Conservation (phyloP, 129 eudicot genomes). For the Oenanthe sinensis region DNA sequence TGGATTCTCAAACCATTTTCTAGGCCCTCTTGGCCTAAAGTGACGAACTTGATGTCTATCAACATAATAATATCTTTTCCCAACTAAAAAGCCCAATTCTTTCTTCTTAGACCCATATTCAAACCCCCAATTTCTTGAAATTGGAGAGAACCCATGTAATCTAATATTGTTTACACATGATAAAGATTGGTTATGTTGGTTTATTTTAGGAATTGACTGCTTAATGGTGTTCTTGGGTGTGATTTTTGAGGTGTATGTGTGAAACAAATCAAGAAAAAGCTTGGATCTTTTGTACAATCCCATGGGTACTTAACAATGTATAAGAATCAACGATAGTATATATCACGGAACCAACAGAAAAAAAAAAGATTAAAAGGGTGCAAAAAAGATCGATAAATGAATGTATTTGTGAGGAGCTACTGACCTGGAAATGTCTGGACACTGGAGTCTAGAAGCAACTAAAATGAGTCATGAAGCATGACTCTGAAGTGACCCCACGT, state of each 20-base stretch:
- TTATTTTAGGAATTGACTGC: not conserved
- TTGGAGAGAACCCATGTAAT: slow-evolving; percentile 11
- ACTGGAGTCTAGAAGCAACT: not conserved
- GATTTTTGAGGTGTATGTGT: slow-evolving; percentile 24
- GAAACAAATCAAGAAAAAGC: slow-evolving; percentile 25
- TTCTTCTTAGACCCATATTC: slow-evolving; percentile 8
- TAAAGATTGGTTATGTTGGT: not conserved
- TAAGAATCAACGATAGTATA: not conserved
- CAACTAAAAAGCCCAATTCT: slow-evolving; percentile 16
- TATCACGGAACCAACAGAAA: not conserved
- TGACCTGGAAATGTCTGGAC: not conserved
- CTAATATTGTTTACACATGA: slow-evolving; percentile 9
- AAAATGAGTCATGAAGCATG: too few relatives aligned
- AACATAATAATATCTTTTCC: slow-evolving; percentile 45
- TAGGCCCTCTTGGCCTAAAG: slow-evolving; percentile 55
- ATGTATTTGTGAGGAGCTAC: not conserved
- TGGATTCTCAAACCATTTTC: slow-evolving; percentile 53
- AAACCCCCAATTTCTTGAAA: slow-evolving; percentile 24
- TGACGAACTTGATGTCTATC: slow-evolving; percentile 47
- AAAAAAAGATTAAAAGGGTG: not conserved
- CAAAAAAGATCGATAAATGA: not conserved
- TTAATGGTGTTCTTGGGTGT: slow-evolving; percentile 19
- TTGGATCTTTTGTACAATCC: slow-evolving; percentile 60
- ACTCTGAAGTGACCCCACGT: not conserved
- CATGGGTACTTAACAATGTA: slow-evolving; percentile 22